Percentiles rank a stretch among this genome's conserved stretches.
These are phyloP conservation scores for Peronosclerospora sorghi DNA, from an alignment of 352 stramenopile species.

Conservation along the genomic window DNA sequence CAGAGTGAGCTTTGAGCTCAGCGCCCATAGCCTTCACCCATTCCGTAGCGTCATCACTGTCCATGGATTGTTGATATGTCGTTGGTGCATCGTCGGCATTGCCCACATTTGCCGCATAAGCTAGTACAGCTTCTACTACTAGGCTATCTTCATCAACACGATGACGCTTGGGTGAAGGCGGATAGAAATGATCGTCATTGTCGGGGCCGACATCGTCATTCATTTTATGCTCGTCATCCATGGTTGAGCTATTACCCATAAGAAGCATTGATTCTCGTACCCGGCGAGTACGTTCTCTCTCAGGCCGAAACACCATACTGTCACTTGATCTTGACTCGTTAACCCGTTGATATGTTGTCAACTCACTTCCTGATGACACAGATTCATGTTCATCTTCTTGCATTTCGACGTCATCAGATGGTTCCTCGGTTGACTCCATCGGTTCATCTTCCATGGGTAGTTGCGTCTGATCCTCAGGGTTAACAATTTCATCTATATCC, in stretches of 20 bases:
- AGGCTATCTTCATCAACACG: background rate
- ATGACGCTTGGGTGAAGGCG: background rate
- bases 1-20: background rate
- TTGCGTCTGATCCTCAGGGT: too few relatives aligned
- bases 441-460: too few relatives aligned
- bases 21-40: background rate
- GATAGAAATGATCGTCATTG: too few relatives aligned
- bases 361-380: background rate
- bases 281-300: background rate
- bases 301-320: too few relatives aligned
- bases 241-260: background rate
- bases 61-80: slow-evolving; percentile 6
- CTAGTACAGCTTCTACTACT: background rate
- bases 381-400: background rate
- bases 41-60: background rate
- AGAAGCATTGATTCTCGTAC: background rate
- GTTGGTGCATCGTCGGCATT: background rate
- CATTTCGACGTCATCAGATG: background rate
- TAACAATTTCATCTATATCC: too few relatives aligned
- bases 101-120: background rate
- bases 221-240: too few relatives aligned
- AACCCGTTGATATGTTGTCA: too few relatives aligned
- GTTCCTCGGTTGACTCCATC: too few relatives aligned
- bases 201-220: too few relatives aligned
- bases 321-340: background rate